A percentile compares a stretch with the other conserved stretches of the same genome.
Conservation (phyloP, 2,329 filamentous ascomycete genomes). For the Alternaria dauci region DNA sequence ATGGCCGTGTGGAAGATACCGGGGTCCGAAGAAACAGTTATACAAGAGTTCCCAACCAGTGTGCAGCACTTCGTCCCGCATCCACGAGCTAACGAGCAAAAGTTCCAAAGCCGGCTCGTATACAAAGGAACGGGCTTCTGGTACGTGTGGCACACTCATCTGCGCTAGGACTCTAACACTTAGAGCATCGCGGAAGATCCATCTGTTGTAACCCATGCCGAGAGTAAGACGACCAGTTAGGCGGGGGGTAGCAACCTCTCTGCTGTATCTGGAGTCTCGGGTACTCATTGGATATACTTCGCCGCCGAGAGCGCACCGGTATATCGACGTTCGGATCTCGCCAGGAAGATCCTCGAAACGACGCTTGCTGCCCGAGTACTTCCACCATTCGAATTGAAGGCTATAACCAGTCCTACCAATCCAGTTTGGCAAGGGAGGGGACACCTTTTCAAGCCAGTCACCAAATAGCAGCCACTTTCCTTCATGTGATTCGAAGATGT, state of each 20-base stretch:
- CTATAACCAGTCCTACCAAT: not conserved
- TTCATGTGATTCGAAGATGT: not conserved
- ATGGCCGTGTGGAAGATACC: not conserved
- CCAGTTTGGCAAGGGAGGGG: not conserved
- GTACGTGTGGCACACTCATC: too few species aligned
- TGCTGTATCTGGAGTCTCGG: too few species aligned
- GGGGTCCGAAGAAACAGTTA: not conserved
- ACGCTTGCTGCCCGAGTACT: not conserved
- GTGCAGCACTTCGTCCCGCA: not conserved
- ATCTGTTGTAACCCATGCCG: too few species aligned
- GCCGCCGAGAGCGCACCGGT: not conserved
- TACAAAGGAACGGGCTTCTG: not conserved
- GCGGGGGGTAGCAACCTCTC: too few species aligned
- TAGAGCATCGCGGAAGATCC: too few species aligned
- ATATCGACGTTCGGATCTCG: not conserved
- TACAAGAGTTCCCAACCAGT: not conserved
- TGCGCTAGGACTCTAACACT: too few species aligned
- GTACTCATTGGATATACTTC: not conserved
- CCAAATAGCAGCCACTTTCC: not conserved
- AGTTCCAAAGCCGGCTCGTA: not conserved
- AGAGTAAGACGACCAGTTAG: too few species aligned
- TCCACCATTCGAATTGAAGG: not conserved
- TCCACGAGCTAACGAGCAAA: not conserved
- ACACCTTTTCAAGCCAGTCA: not conserved
- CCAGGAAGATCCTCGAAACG: not conserved